Evolutionary conservation across 805 yeast genomes (phyloP).

Genomic region (Maudiozyma bulderi): DNA sequence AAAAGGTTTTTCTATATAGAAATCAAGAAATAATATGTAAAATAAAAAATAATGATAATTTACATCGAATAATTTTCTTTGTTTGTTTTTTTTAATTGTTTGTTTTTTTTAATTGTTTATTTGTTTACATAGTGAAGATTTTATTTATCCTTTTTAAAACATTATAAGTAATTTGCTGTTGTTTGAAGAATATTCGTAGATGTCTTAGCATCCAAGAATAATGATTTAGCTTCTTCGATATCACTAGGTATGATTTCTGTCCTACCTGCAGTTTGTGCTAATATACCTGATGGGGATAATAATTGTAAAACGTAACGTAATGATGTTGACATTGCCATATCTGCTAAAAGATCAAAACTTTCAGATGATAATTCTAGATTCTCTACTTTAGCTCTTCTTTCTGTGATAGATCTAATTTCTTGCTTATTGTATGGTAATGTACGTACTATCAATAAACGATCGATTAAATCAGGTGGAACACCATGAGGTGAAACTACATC

Average conservation of each 20-base stretch:
- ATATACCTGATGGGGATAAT: conserved; percentile 80
- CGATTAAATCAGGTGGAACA: conserved; percentile 88
- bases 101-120: too few species aligned
- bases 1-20: too few species aligned
- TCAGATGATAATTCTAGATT: conserved; percentile 51
- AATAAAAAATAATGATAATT: too few species aligned
- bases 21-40: neutral
- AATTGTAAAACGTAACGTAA: conserved; percentile 88
- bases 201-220: conserved; percentile 81
- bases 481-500: conserved; percentile 90
- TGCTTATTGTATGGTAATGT: conserved; percentile 80
- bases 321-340: conserved; percentile 66
- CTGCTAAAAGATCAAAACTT: conserved; percentile 69
- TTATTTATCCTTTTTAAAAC: neutral
- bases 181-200: conserved; percentile 56
- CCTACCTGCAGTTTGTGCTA: conserved; percentile 67
- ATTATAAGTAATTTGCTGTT: conserved; percentile 27
- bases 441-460: conserved; percentile 81
- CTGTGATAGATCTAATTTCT: conserved; percentile 74
- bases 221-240: conserved; percentile 69
- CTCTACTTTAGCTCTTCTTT: conserved; percentile 74
- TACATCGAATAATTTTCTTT: too few species aligned
- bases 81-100: too few species aligned
- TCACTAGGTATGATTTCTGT: conserved; percentile 58
- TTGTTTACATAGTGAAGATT: neutral